Percentiles rank a stretch among this genome's conserved stretches.
These are phyloP conservation scores for Clonostachys sp. DNA, from an alignment of 2,329 filamentous ascomycete genomes.

Conservation along the genomic window DNA sequence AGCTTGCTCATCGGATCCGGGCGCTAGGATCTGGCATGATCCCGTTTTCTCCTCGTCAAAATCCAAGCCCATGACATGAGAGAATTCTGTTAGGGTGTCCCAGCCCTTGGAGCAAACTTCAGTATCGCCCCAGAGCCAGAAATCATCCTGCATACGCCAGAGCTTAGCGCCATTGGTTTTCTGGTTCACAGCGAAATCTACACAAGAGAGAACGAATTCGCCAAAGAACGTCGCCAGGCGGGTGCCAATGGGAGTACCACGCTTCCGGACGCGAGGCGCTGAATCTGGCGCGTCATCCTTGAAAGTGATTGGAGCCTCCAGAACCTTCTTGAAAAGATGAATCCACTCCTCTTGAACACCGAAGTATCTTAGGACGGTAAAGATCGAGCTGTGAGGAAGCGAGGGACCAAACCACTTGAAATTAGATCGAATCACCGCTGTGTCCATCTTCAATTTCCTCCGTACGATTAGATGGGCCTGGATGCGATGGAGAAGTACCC, in stretches of 20 bases:
- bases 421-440: neutral
- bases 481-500: neutral
- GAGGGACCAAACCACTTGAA: neutral
- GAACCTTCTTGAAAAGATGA: neutral
- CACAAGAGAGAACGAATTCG: neutral
- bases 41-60: neutral
- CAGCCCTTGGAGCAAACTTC: neutral
- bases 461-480: neutral
- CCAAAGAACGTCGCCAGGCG: neutral
- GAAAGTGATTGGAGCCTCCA: neutral
- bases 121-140: neutral
- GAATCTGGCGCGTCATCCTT: neutral
- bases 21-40: neutral
- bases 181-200: neutral
- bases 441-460: neutral
- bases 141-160: neutral
- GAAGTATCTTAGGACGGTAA: neutral
- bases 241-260: neutral
- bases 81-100: neutral
- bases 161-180: neutral
- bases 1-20: neutral
- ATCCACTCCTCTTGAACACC: neutral
- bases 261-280: neutral
- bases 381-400: neutral
- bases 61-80: neutral